phyloP scores from a whole-genome alignment of 345 rosid species.

The Euclidium syriacum region DNA sequence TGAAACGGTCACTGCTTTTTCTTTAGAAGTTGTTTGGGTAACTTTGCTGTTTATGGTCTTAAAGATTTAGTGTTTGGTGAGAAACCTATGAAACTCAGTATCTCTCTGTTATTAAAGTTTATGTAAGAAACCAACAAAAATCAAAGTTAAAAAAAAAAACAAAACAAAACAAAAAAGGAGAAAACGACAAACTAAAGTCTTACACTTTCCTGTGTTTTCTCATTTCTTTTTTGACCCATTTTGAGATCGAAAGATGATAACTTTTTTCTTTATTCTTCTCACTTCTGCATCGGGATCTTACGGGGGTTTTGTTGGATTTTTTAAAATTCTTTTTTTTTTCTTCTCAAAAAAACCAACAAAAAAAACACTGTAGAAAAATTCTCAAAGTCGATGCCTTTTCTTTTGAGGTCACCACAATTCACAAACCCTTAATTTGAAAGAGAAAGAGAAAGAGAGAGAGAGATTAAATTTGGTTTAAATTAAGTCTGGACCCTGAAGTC shows the following conservation, averaged over 20 bases:
- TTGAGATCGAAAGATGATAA: slow-evolving; percentile 23
- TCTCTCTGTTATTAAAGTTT: slow-evolving; percentile 6
- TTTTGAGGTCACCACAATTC: slow-evolving; percentile 38
- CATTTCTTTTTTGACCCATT: slow-evolving; percentile 27
- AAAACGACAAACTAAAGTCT: slow-evolving; percentile 30
- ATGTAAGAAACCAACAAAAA: not conserved
- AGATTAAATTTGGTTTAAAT: slow-evolving; percentile 1
- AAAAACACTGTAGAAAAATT: slow-evolving; percentile 45
- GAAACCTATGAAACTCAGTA: not conserved
- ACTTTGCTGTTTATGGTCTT: slow-evolving; percentile 21
- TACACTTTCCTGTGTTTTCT: slow-evolving; percentile 20
- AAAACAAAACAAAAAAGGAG: not conserved
- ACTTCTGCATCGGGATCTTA: slow-evolving; percentile 36
- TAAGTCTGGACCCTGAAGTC: slow-evolving; percentile 36
- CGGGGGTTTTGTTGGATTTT: slow-evolving; percentile 12
- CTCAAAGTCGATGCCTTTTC: slow-evolving; percentile 51
- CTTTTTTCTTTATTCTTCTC: slow-evolving; percentile 23
- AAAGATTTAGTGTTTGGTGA: slow-evolving; percentile 5
- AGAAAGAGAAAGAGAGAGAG: slow-evolving; percentile 3
- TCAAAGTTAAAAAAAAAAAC: not conserved
- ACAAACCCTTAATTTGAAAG: slow-evolving; percentile 22
- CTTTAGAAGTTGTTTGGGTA: not conserved
- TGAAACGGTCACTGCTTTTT: slow-evolving; percentile 24
- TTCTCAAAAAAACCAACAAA: not conserved
- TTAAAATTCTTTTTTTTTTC: slow-evolving; percentile 1